phyloP scores from a whole-genome alignment of 768 basidiomycete species.

The Lyophyllum atratum region DNA sequence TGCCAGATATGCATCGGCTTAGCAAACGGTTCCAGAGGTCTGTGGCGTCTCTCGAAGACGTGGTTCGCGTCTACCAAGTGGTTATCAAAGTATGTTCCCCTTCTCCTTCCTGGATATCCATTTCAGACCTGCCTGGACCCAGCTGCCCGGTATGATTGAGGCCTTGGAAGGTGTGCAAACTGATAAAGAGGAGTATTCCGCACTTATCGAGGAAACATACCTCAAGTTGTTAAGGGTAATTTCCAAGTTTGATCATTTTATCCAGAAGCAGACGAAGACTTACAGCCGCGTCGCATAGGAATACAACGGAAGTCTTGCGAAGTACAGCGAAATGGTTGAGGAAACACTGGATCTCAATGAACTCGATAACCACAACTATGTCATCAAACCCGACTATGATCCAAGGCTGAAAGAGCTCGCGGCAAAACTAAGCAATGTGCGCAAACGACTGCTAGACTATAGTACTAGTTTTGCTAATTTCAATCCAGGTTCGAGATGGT shows the following conservation, averaged over 20 bases:
- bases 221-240: conserved; percentile 60
- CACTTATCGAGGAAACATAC: conserved; percentile 71
- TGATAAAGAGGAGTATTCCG: conserved; percentile 43
- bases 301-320: conserved; percentile 59
- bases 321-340: conserved; percentile 94
- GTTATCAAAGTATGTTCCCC: conserved; percentile 64
- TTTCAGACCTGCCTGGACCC: not conserved
- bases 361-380: conserved; percentile 82
- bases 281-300: conserved; percentile 48
- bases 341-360: conserved; percentile 91
- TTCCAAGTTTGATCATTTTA: not conserved
- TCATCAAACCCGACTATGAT: conserved; percentile 93
- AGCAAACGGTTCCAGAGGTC: conserved; percentile 89
- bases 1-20: conserved; percentile 93
- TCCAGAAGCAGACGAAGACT: not conserved
- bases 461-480: not conserved
- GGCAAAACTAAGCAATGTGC: conserved; percentile 60
- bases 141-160: conserved; percentile 79
- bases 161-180: conserved; percentile 52
- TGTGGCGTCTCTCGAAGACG: conserved; percentile 86
- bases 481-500: conserved; percentile 62
- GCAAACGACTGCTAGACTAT: conserved; percentile 4
- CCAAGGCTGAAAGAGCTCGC: conserved; percentile 68
- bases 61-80: conserved; percentile 95
- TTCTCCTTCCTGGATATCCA: not conserved